phyloP scores from a whole-genome alignment of 2,329 filamentous ascomycete genomes.

The Fusarium tricinctum region DNA sequence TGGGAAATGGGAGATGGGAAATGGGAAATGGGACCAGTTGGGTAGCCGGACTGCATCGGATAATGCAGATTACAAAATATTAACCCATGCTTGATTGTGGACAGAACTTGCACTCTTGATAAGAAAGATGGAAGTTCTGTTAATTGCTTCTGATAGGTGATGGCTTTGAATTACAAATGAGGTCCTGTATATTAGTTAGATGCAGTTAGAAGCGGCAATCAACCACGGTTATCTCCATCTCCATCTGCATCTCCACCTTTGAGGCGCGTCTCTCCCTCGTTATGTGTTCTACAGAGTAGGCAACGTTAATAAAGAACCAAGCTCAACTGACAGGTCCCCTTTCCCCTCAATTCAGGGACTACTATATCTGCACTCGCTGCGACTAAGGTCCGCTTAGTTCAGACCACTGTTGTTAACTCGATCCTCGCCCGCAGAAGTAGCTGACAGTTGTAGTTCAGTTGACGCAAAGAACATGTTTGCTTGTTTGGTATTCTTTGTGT shows the following conservation, averaged over 20 bases:
- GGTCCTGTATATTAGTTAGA: too few relatives aligned
- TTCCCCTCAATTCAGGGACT: slow-evolving; percentile 2
- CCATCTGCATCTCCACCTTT: too few relatives aligned
- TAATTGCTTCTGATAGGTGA: too few relatives aligned
- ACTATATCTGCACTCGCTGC: slow-evolving; percentile 9
- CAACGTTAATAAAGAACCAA: not conserved
- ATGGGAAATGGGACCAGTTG: not conserved
- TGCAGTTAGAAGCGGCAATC: slow-evolving; percentile 18
- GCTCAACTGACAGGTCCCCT: not conserved
- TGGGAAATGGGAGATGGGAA: not conserved
- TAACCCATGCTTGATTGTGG: not conserved
- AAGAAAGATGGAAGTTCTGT: not conserved
- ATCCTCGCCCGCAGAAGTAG: slow-evolving; percentile 16
- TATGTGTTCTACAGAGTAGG: too few relatives aligned
- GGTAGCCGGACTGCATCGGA: not conserved
- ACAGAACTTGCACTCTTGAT: not conserved
- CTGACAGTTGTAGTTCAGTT: not conserved
- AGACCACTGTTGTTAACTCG: not conserved
- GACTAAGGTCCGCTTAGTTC: not conserved
- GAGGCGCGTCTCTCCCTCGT: too few relatives aligned
- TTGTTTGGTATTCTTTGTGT: too few relatives aligned
- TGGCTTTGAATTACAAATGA: too few relatives aligned
- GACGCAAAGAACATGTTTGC: too few relatives aligned
- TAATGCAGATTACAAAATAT: not conserved
- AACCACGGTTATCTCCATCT: slow-evolving; percentile 2